phyloP scores from a whole-genome alignment of 2,329 filamentous ascomycete genomes.

The Aspergillus pseudotamarii region DNA sequence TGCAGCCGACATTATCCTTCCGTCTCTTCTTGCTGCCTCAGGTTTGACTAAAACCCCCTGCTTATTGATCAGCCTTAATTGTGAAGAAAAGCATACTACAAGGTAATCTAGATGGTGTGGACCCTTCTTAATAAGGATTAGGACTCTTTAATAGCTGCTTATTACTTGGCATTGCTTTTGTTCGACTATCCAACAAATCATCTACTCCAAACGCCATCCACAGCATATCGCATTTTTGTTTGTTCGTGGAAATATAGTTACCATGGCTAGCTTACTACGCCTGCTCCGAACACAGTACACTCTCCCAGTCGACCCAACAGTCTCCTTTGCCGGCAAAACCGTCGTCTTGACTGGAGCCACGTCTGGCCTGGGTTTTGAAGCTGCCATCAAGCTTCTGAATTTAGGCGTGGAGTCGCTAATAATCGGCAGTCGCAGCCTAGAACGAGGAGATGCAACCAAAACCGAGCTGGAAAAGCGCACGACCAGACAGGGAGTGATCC shows the following conservation, averaged over 20 bases:
- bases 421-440: conserved; percentile 48
- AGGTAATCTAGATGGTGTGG: background rate
- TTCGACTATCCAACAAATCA: background rate
- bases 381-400: conserved; percentile 51
- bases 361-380: conserved; percentile 54
- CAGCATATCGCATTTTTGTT: background rate
- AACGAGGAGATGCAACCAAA: conserved; percentile 48
- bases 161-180: background rate
- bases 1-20: background rate
- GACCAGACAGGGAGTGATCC: conserved; percentile 38
- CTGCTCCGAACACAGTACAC: conserved; percentile 36
- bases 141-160: background rate
- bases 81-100: background rate
- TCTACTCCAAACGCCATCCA: background rate
- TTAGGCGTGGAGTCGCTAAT: conserved; percentile 49
- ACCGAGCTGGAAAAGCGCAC: conserved; percentile 38
- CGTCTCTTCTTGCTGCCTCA: background rate
- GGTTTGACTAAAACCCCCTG: background rate
- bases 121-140: background rate
- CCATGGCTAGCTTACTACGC: conserved; percentile 33
- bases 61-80: background rate
- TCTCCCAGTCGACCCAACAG: conserved; percentile 39
- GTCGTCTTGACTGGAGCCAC: conserved; percentile 56
- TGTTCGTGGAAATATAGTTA: background rate
- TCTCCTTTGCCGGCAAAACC: conserved; percentile 49